Percentiles rank a stretch among this genome's conserved stretches.
Conservation (phyloP, 768 basidiomycete genomes). For the Serendipita sp. region DNA sequence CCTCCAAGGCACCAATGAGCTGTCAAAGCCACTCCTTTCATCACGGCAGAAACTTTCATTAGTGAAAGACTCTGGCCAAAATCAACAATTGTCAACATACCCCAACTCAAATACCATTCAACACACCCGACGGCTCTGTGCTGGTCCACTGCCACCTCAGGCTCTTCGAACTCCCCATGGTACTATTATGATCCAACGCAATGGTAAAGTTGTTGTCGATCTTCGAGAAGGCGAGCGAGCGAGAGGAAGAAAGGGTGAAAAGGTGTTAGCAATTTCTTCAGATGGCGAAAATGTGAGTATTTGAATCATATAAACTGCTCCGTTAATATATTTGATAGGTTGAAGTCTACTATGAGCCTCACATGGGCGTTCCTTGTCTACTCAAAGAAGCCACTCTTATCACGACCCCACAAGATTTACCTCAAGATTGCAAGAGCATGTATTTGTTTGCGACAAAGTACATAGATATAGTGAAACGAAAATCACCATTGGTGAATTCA, state of each 20-base stretch:
- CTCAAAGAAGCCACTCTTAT: background rate
- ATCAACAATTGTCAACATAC: no score
- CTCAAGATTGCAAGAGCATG: background rate
- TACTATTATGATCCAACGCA: background rate
- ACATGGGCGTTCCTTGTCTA: background rate
- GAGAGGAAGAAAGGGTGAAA: constrained; percentile 1
- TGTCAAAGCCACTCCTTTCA: no score
- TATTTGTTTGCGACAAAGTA: background rate
- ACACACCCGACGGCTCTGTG: background rate
- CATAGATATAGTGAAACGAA: background rate
- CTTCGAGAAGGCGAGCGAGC: background rate
- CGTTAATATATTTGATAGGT: background rate
- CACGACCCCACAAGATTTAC: background rate
- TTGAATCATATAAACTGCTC: background rate
- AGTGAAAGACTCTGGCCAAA: no score
- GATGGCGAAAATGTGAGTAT: background rate
- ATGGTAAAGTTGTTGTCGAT: background rate
- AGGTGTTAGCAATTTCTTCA: background rate
- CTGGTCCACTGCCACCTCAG: background rate
- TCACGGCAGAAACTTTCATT: no score
- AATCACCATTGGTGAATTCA: background rate
- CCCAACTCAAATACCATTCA: no score
- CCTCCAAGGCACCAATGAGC: no score
- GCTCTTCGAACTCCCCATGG: background rate
- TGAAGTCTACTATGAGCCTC: background rate